Percentiles rank a stretch among this genome's conserved stretches.
Conservation (phyloP, 352 stramenopile genomes). For the Phytophthora macrochlamydospora region DNA sequence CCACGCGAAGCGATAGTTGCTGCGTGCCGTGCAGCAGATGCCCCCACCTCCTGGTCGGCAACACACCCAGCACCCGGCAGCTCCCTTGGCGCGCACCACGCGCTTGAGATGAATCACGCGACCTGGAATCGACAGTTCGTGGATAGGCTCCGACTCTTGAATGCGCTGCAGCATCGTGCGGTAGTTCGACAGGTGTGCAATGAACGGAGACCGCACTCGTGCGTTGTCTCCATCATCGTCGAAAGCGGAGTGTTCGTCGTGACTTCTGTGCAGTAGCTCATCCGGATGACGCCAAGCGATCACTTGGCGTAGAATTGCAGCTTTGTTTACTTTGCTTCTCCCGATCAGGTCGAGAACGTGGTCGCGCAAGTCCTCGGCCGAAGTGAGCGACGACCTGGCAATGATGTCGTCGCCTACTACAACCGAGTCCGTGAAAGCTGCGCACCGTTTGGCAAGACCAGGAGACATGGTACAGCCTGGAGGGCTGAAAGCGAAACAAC, state of each 20-base stretch:
- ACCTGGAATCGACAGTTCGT: slow-evolving; percentile 80
- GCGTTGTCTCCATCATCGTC: slow-evolving; percentile 24
- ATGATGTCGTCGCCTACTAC: slow-evolving; percentile 89
- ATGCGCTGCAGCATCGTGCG: slow-evolving; percentile 86
- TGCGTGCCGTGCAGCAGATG: slow-evolving; percentile 85
- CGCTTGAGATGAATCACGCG: slow-evolving; percentile 80
- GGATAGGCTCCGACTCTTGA: slow-evolving; percentile 78
- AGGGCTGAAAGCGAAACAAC: slow-evolving; percentile 82
- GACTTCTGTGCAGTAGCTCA: slow-evolving; percentile 58
- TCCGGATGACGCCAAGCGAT: slow-evolving; percentile 79
- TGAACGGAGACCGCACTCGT: slow-evolving; percentile 44
- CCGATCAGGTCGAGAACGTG: slow-evolving; percentile 86
- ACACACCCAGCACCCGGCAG: slow-evolving; percentile 79
- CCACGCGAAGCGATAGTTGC: slow-evolving; percentile 82
- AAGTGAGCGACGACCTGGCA: slow-evolving; percentile 76
- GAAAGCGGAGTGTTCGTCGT: slow-evolving; percentile 31
- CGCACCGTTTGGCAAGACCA: slow-evolving; percentile 56
- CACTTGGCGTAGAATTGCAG: slow-evolving; percentile 80
- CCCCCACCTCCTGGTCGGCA: slow-evolving; percentile 75
- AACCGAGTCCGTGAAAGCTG: slow-evolving; percentile 75
- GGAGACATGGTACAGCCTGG: slow-evolving; percentile 83
- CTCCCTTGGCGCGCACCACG: slow-evolving; percentile 32
- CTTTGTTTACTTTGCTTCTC: slow-evolving; percentile 86
- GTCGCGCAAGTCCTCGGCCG: slow-evolving; percentile 75
- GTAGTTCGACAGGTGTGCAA: slow-evolving; percentile 76